Base-by-base conservation (phyloP, 2,329 filamentous ascomycete species). In the Septoria petroselini region DNA sequence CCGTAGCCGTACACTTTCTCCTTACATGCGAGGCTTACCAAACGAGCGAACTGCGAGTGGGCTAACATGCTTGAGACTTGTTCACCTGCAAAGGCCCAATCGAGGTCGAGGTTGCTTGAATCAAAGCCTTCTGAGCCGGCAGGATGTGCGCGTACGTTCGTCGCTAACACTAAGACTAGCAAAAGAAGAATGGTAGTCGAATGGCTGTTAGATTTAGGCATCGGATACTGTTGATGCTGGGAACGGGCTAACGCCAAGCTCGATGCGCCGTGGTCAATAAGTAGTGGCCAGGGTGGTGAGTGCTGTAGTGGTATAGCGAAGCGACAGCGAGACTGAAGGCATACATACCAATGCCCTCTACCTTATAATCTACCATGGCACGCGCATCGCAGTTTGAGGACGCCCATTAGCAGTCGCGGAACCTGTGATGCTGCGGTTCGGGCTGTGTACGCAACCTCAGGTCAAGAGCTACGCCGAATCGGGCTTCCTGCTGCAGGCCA, bases 11-110 rank as follows among this genome's bases (percentile, higher is more conserved):
- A 4, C 8, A 3, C 3, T 7, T 9, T 4, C 12, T 9, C 15
- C 18, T 39, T 19, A 11, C n/a, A 21, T 18, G 9, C n/a, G 8
- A 40, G 12, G 19, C 47, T 12, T 50, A 54, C 52, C 52, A 54
- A 35, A n/a, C 42, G 37, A 15, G 43, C 39, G 31, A 27, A 48
- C 25, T 46, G 48, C 6, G 37, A 21, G 23, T 50, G 48, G 23
- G 47, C 47, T 33, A 54, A 41, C 38, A 50, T 51, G 30, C 38
- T 42, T 11, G 49, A 34, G 23, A 53, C 35, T 21, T 50, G 40
- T 14, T 45, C 44, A 40, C 44, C 44, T 25, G 43, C 35, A 34
- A 29, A 33, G 21, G 52, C 39, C 43, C 46, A 50, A 19, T 25
- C 11, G 41, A 50, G 45, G 25, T 54, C 11, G 41, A 50, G 45